Evolutionary conservation across 768 basidiomycete genomes (phyloP), one percentile per base, ranked within the genome.

Genomic region (Clitopilus passeckerianus): DNA sequence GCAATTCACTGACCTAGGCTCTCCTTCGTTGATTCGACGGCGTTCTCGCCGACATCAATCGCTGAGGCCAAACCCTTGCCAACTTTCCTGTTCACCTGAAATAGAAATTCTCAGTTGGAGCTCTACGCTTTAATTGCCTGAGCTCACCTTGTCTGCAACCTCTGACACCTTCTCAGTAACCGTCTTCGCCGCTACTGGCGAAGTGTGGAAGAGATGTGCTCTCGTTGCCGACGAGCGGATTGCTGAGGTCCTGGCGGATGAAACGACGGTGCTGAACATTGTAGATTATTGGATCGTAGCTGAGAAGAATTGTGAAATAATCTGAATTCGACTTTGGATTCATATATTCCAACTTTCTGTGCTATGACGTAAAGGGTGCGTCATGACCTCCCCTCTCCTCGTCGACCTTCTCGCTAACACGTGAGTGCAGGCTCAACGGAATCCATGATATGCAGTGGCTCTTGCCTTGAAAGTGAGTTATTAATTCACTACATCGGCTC

Each of bases 101-200:
- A 15, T 9, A 24, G n/a, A 35, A 12, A n/a, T n/a, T n/a, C n/a
- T n/a, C n/a, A n/a, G n/a, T n/a, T n/a, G n/a, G n/a, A n/a, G n/a
- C n/a, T n/a, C n/a, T n/a, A n/a, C n/a, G 20, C 20, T 22, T 5
- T 33, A 6, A 18, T 3, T 46, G 23, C 3, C 10, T 6, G 54
- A 6, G 22, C n/a, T 14, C 23, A 80, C 80, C 59, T 74, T 74
- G 24, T 80, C 73, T 43, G 79, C 80, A 20, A 72, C 71, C 23
- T 80, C 80, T 0, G 73, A 64, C 0, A 77, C 80, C 60, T 79
- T 79, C 58, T 81, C 79, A 15, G 73, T 74, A 18, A 80, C 69
- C 0, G 75, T 75, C 57, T 80, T 78, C 2, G 60, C 64, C 9
- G 72, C 66, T 23, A 67, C 57, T 6, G 75, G 72, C 10, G 75